Conservation (phyloP, 805 yeast species). For the Lipomyces starkeyi region DNA sequence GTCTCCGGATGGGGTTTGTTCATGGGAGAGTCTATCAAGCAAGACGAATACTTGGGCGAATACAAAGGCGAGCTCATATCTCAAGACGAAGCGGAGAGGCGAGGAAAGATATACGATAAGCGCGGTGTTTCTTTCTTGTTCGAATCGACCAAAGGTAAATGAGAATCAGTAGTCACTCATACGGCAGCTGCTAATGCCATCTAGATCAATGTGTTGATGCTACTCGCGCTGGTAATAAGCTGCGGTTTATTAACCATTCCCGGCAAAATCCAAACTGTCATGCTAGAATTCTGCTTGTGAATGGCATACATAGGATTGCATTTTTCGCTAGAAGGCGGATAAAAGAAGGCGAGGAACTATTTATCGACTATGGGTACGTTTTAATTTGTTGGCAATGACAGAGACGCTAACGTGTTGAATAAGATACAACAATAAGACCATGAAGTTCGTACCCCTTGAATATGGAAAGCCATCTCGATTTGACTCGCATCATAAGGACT, state of each 20-base stretch:
- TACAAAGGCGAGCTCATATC: conserved; percentile 36
- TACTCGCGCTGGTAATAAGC: conserved; percentile 33
- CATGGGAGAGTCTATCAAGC: conserved; percentile 34
- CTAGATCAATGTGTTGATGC: conserved; percentile 36
- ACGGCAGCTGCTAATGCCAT: neutral
- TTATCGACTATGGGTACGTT: conserved; percentile 33
- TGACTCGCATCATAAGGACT: neutral
- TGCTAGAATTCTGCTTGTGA: conserved; percentile 34
- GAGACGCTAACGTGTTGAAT: neutral
- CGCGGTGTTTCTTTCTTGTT: conserved; percentile 35
- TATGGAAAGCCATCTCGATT: neutral
- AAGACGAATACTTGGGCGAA: conserved; percentile 33
- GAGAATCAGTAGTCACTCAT: neutral
- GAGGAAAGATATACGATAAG: conserved; percentile 37
- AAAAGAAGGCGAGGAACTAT: conserved; percentile 36
- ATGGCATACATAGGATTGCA: conserved; percentile 35
- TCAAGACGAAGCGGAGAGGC: conserved; percentile 36
- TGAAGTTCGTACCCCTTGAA: conserved; percentile 36
- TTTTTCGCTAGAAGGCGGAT: conserved; percentile 30
- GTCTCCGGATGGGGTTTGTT: conserved; percentile 37
- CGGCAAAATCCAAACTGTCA: conserved; percentile 35
- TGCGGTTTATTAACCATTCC: conserved; percentile 35
- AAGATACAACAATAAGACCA: conserved; percentile 34
- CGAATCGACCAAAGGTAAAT: conserved; percentile 32
- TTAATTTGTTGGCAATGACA: neutral